Evolutionary conservation across 768 basidiomycete genomes (phyloP).

Genomic region (Pholiota molesta): DNA sequence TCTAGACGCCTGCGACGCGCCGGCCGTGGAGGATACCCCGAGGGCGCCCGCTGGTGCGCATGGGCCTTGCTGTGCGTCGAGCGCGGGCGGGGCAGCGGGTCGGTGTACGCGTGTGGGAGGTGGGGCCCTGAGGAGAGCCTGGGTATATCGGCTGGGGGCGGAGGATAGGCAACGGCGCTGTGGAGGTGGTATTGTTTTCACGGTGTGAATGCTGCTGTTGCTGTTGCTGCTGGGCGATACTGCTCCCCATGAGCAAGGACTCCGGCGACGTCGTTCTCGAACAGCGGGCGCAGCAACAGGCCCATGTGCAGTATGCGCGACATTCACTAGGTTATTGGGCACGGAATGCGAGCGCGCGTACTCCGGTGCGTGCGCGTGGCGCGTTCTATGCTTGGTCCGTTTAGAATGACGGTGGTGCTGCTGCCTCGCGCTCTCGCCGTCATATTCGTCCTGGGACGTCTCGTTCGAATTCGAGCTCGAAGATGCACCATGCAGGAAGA

Average conservation of each 20-base stretch:
- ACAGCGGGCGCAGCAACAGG: neutral
- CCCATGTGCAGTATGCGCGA: neutral
- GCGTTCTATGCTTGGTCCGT: neutral
- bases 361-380: too few relatives aligned
- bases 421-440: constrained; percentile 18
- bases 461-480: constrained; percentile 18
- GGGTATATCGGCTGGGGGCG: constrained; percentile 23
- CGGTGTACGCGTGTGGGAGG: constrained; percentile 36
- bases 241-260: constrained; percentile 5
- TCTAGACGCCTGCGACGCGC: neutral
- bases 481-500: constrained; percentile 29
- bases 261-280: constrained; percentile 8
- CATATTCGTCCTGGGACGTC: constrained; percentile 26
- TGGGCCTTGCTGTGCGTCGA: neutral
- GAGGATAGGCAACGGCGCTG: constrained; percentile 20
- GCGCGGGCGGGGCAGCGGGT: constrained; percentile 28
- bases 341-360: neutral
- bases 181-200: neutral
- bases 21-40: neutral
- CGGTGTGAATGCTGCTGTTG: neutral
- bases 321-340: neutral
- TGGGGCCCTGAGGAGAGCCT: neutral
- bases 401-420: constrained; percentile 4
- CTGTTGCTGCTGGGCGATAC: neutral
- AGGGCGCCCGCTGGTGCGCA: neutral